Evolutionary conservation across 2,329 filamentous ascomycete genomes (phyloP), one percentile per base, ranked within the genome.

Genomic region (Arthrobotrys conoides): DNA sequence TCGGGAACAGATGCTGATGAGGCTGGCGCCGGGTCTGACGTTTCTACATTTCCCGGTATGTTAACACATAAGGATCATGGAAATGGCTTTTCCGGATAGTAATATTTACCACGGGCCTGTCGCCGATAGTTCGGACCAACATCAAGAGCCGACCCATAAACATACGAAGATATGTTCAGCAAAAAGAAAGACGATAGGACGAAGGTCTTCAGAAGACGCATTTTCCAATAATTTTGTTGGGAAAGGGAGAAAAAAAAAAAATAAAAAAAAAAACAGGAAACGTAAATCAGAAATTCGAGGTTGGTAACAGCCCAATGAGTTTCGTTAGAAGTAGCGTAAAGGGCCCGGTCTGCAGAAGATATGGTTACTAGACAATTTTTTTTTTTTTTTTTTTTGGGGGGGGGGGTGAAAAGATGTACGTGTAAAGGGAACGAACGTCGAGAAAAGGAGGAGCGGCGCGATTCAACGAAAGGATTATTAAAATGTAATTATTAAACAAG

Each of bases 171-270:
- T 20, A 41, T 18, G 22, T 49, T 76, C 20, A 76, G 16, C 59
- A 70, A 41, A 36, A 76, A 14, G 5, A 76, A 24, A 2, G 71
- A 70, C 8, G 71, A 76, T 16, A 76, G 20, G n/a, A 76, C 22
- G 20, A 76, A 44, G 9, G 72, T 61, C 49, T 18, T 57, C 24
- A 68, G 64, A 18, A 76, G n/a, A 16, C 53, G 57, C 72, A 76
- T 76, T n/a, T 38, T 46, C 22, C 6, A 12, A 30, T 14, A 20
- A 51, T 16, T 2, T 9, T 20, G 5, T 16, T 14, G 14, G 27
- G 27, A 30, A 6, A 30, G 27, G 27, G 6, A 6, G 27, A 30
- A 6, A 30, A 3, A 12, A 12, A 18, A 8, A 18, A 10, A 3
- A 33, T 24, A 1, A 5, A 33, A 55, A 24, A 5, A 51, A n/a